Evolutionary conservation across 1,139 yeast genomes (phyloP).

Genomic region (Scheffersomyces parashehatae): DNA sequence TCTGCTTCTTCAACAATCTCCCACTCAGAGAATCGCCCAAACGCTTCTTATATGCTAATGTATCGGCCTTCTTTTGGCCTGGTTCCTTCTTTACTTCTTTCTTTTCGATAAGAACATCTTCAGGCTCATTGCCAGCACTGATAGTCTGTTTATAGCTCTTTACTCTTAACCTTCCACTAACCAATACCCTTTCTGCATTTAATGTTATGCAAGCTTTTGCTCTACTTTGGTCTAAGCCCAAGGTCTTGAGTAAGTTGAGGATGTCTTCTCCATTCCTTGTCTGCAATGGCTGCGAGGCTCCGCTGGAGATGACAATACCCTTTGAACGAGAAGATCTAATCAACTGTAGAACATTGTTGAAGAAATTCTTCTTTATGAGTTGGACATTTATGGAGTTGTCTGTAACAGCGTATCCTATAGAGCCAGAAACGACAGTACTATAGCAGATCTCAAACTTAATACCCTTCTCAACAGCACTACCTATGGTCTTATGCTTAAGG

Average conservation of each 20-base stretch:
- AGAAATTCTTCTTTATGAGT: constrained; percentile 54
- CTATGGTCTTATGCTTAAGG: constrained; percentile 78
- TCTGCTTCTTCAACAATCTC: constrained; percentile 25
- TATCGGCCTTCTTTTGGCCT: background rate
- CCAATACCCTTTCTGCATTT: constrained; percentile 61
- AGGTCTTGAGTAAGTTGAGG: constrained; percentile 59
- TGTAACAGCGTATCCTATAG: constrained; percentile 33
- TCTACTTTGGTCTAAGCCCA: constrained; percentile 69
- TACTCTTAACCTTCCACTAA: constrained; percentile 70
- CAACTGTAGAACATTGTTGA: constrained; percentile 71
- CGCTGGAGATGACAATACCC: constrained; percentile 79
- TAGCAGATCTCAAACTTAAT: constrained; percentile 80
- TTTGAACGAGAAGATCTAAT: constrained; percentile 81
- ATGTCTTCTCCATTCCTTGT: constrained; percentile 70
- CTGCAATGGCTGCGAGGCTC: constrained; percentile 60
- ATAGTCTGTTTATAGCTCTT: constrained; percentile 72
- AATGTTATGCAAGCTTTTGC: constrained; percentile 61
- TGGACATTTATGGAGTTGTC: constrained; percentile 21
- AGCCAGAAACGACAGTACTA: constrained; percentile 48
- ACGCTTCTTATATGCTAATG: constrained; percentile 22
- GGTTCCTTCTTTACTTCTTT: constrained; percentile 15
- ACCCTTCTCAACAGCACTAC: constrained; percentile 83
- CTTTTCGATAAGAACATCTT: constrained; percentile 22
- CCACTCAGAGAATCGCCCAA: constrained; percentile 27
- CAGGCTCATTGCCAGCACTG: constrained; percentile 40